A percentile compares a stretch with the other conserved stretches of the same genome.
These are phyloP conservation scores for Jackrogersella multiformis DNA, from an alignment of 495 filamentous ascomycete species.

Conservation along the genomic window DNA sequence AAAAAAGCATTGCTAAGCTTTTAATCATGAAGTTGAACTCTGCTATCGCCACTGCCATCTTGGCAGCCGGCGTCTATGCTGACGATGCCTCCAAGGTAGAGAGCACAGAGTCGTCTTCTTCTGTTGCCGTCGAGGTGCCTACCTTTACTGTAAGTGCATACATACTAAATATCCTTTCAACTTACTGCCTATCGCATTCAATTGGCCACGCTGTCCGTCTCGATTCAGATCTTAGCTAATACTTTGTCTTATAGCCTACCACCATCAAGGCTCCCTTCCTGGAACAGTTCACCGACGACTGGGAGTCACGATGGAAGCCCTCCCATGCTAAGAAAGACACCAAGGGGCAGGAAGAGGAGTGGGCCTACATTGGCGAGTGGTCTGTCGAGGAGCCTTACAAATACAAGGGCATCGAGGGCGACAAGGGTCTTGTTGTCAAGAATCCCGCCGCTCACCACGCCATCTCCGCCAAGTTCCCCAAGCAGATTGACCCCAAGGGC, in stretches of 20 bases:
- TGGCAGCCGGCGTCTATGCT: slow-evolving; percentile 74
- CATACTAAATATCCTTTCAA: neutral
- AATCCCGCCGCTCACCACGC: slow-evolving; percentile 97
- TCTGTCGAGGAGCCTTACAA: slow-evolving; percentile 92
- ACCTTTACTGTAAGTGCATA: slow-evolving; percentile 82
- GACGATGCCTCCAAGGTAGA: slow-evolving; percentile 71
- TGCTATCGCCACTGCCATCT: slow-evolving; percentile 74
- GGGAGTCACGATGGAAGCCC: slow-evolving; percentile 89
- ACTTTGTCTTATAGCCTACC: slow-evolving; percentile 70
- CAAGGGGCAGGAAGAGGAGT: slow-evolving; percentile 81
- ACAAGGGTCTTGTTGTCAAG: slow-evolving; percentile 97
- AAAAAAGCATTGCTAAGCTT: slow-evolving; percentile 29
- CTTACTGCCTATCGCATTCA: neutral
- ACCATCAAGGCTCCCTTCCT: slow-evolving; percentile 91
- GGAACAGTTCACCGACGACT: slow-evolving; percentile 97
- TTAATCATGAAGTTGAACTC: slow-evolving; percentile 78
- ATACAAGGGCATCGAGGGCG: slow-evolving; percentile 93
- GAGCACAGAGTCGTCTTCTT: slow-evolving; percentile 63
- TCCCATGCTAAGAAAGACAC: slow-evolving; percentile 95
- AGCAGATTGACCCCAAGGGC: slow-evolving; percentile 95
- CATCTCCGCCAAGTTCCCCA: slow-evolving; percentile 98
- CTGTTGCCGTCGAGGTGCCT: slow-evolving; percentile 69
- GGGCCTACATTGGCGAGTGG: slow-evolving; percentile 98
- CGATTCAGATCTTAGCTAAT: slow-evolving; percentile 40
- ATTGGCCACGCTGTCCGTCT: slow-evolving; percentile 12